A percentile compares a stretch with the other conserved stretches of the same genome.
Conservation (phyloP, 352 stramenopile species). For the Elongisporangium senticosum region DNA sequence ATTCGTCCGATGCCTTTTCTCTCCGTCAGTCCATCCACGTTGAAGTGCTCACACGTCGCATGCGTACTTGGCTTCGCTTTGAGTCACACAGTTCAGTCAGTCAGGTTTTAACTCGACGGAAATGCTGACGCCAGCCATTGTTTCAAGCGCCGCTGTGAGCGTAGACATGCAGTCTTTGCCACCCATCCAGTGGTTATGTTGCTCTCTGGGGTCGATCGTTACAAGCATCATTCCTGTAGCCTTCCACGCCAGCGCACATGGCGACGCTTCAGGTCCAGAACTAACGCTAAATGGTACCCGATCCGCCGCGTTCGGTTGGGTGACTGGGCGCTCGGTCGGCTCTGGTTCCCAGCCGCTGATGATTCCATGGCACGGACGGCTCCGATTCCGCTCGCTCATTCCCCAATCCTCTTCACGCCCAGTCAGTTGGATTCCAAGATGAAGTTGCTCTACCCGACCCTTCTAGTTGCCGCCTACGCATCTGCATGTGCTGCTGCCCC, state of each 20-base stretch:
- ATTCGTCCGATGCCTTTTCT: neutral
- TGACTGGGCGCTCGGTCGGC: neutral
- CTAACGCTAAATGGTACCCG: neutral
- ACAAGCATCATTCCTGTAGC: neutral
- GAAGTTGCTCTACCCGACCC: neutral
- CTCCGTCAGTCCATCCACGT: neutral
- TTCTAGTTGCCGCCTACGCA: constrained; percentile 12
- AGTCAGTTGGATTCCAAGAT: constrained; percentile 17
- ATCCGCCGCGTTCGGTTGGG: neutral
- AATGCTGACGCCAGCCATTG: neutral
- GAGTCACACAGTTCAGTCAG: neutral
- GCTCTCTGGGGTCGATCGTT: neutral
- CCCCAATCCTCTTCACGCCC: constrained; percentile 18
- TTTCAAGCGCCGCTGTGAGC: neutral
- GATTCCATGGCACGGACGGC: neutral
- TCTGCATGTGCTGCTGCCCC: too few species aligned
- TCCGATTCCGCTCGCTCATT: constrained; percentile 2
- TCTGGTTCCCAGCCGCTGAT: neutral
- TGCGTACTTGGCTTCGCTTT: neutral
- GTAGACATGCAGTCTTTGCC: neutral
- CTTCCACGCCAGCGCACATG: neutral
- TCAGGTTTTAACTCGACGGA: neutral
- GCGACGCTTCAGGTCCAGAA: neutral
- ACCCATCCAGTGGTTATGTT: neutral
- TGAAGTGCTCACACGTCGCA: neutral